These are phyloP conservation scores for Cordyceps tenuipes DNA, from an alignment of 2,329 filamentous ascomycete species.

Conservation along the genomic window DNA sequence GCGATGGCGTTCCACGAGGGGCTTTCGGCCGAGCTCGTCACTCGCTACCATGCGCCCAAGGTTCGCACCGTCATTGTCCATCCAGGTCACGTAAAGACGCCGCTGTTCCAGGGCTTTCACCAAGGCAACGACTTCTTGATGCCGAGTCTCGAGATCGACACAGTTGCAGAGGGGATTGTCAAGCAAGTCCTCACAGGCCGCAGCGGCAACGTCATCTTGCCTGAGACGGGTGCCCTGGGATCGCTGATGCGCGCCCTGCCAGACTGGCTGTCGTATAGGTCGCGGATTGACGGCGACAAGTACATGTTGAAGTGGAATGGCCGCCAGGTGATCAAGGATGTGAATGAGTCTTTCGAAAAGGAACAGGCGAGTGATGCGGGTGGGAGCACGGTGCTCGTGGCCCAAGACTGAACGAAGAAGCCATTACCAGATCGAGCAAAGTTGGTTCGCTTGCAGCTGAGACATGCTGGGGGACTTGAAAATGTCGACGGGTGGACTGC, in stretches of 20 bases:
- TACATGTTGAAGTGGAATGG: slow-evolving; percentile 38
- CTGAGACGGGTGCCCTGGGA: slow-evolving; percentile 31
- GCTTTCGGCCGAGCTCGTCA: slow-evolving; percentile 47
- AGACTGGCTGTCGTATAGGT: slow-evolving; percentile 52
- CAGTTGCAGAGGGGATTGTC: slow-evolving; percentile 39
- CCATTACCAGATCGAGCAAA: neutral
- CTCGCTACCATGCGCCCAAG: slow-evolving; percentile 51
- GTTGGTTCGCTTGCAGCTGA: neutral
- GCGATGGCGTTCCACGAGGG: slow-evolving; percentile 62
- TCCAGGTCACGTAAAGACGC: slow-evolving; percentile 35
- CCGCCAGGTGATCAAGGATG: slow-evolving; percentile 39
- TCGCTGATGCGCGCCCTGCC: slow-evolving; percentile 44
- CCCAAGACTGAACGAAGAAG: slow-evolving; percentile 14
- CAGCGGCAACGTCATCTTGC: slow-evolving; percentile 40
- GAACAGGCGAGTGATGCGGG: slow-evolving; percentile 20
- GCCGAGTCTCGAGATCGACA: slow-evolving; percentile 30
- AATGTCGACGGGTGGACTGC: neutral
- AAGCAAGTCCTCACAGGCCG: slow-evolving; percentile 40
- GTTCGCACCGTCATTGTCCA: slow-evolving; percentile 60
- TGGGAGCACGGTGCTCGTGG: slow-evolving; percentile 31
- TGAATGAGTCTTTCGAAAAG: slow-evolving; percentile 29
- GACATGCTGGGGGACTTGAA: neutral
- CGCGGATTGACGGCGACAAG: slow-evolving; percentile 34
- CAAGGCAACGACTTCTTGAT: slow-evolving; percentile 33
- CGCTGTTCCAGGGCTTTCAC: slow-evolving; percentile 42